phyloP scores from a whole-genome alignment of 495 filamentous ascomycete genomes.

The Acidomyces sp. region DNA sequence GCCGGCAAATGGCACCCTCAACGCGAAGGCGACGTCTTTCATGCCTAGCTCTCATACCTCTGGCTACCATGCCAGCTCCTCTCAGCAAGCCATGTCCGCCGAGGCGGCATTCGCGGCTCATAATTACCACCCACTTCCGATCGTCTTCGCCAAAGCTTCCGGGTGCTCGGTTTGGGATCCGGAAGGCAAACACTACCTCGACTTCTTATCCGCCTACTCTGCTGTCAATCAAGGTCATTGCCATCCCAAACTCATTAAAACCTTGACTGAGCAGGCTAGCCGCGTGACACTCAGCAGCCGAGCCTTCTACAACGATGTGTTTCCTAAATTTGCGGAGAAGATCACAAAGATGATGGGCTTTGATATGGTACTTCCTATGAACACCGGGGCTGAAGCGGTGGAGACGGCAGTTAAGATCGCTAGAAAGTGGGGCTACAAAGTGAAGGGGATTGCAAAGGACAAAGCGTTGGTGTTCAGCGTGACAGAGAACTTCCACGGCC shows the following conservation, averaged over 20 bases:
- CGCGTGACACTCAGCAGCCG: slow-evolving; percentile 86
- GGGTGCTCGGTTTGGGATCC: slow-evolving; percentile 88
- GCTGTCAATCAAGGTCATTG: slow-evolving; percentile 99
- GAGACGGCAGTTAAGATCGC: slow-evolving; percentile 97
- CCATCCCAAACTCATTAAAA: slow-evolving; percentile 86
- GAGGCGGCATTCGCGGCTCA: slow-evolving; percentile 84
- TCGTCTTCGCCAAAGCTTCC: slow-evolving; percentile 52
- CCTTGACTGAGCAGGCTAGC: slow-evolving; percentile 77
- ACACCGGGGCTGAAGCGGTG: slow-evolving; percentile 97
- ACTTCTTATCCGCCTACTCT: slow-evolving; percentile 95
- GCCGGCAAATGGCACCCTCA: slow-evolving; percentile 26
- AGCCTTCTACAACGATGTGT: slow-evolving; percentile 98
- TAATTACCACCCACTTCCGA: slow-evolving; percentile 95
- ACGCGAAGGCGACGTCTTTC: slow-evolving; percentile 40
- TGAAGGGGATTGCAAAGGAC: slow-evolving; percentile 76
- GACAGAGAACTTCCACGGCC: slow-evolving; percentile 88
- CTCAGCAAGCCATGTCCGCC: slow-evolving; percentile 60
- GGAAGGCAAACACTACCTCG: slow-evolving; percentile 90
- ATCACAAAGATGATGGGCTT: slow-evolving; percentile 81
- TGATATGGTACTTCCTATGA: slow-evolving; percentile 99
- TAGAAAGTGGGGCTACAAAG: slow-evolving; percentile 97
- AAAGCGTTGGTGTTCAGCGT: slow-evolving; percentile 76
- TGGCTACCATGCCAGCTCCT: slow-evolving; percentile 67
- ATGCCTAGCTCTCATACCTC: slow-evolving; percentile 34
- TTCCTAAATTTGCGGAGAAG: slow-evolving; percentile 89